These are phyloP conservation scores for Gracilaria domingensis DNA, from an alignment of 23 red algal genomes.

Conservation along the genomic window DNA sequence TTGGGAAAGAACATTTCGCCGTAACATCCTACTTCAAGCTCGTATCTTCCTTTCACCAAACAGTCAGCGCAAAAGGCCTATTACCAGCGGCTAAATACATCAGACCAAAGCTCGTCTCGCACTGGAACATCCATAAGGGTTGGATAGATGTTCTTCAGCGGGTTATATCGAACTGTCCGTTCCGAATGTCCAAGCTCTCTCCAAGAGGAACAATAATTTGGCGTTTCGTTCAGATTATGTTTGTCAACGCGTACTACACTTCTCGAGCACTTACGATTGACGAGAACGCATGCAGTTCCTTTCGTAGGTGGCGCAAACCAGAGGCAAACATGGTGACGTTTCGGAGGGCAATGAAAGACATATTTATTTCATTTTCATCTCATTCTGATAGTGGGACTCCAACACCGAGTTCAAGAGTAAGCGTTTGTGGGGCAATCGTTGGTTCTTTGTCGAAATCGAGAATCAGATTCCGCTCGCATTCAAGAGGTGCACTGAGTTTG, in stretches of 20 bases:
- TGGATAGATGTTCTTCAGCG: conserved; percentile 26
- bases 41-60: background rate
- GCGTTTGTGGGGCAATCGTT: no score
- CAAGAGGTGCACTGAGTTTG: no score
- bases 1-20: conserved; percentile 9
- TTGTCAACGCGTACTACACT: conserved; percentile 28
- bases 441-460: no score
- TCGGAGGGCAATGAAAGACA: background rate
- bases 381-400: no score
- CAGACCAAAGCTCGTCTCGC: background rate
- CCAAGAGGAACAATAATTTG: conserved; percentile 29
- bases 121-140: conserved; percentile 28
- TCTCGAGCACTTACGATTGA: background rate
- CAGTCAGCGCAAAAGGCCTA: background rate
- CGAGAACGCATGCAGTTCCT: background rate
- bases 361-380: no score
- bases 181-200: background rate
- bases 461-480: no score
- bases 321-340: background rate
- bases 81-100: conserved; percentile 12
- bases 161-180: conserved; percentile 3
- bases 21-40: conserved; percentile 20
- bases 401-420: no score
- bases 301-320: background rate
- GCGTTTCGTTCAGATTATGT: conserved; percentile 25